Evolutionary conservation across 2,329 filamentous ascomycete genomes (phyloP).

Genomic region (Blastomyces emzantsi): DNA sequence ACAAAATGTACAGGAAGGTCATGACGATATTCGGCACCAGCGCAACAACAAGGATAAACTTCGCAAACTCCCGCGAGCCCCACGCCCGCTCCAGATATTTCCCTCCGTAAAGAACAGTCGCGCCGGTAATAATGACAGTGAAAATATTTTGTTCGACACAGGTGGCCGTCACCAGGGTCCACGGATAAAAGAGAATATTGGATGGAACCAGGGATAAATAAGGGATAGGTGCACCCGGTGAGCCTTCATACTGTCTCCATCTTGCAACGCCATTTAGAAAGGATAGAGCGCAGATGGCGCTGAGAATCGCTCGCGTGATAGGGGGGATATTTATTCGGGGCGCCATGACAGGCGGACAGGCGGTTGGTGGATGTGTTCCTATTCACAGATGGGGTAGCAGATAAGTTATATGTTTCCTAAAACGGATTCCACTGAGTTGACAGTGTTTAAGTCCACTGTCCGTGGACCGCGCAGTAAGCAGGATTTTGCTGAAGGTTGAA

Average conservation of each 20-base stretch:
- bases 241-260: conserved; percentile 54
- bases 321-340: conserved; percentile 86
- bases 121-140: conserved; percentile 65
- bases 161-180: conserved; percentile 79
- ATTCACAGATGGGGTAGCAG: neutral
- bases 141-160: conserved; percentile 91
- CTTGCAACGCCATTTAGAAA: conserved; percentile 61
- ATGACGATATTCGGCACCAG: conserved; percentile 71
- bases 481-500: neutral
- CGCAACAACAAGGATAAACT: conserved; percentile 70
- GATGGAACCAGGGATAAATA: conserved; percentile 84
- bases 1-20: conserved; percentile 63
- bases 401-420: neutral
- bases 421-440: neutral
- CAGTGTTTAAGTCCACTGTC: neutral
- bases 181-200: conserved; percentile 76
- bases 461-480: conserved; percentile 1
- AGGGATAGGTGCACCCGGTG: conserved; percentile 48
- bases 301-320: conserved; percentile 73
- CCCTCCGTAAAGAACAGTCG: conserved; percentile 82
- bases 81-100: conserved; percentile 93
- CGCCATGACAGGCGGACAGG: conserved; percentile 50
- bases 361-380: neutral
- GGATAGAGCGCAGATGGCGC: conserved; percentile 65
- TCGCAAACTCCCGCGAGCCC: conserved; percentile 85